Base-by-base conservation (phyloP, 2,329 filamentous ascomycete genomes). In the Tolypocladium amazonense region DNA sequence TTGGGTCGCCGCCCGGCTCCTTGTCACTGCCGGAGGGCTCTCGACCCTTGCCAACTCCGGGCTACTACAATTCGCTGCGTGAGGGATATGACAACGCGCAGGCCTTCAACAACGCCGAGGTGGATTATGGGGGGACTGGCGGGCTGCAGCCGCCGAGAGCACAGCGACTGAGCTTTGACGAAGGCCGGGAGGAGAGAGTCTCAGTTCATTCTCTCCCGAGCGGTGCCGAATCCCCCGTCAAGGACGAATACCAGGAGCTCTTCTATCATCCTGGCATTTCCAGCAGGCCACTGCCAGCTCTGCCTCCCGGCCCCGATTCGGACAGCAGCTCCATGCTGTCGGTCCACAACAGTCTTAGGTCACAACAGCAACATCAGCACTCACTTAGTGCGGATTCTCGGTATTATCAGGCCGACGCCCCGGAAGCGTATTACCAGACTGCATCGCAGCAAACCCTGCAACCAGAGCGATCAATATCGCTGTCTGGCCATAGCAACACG, bases 91-190 rank as follows among this genome's bases (percentile, higher is more conserved):
- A 69, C 59, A 68, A 68, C 54, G 67, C 71, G 1, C 70, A 77
- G 1, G 75, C 76, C 8, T 81, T 81, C 64, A 70, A 76, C 18
- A 81, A 86, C 59, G 90, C 88, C 7, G 83, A 89, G 58, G 88
- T 96, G 57, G 93, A 97, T 72, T 92, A 90, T 55, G 89, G 85
- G 56, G 92, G 90, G 9, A 97, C 92, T n/a, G 94, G 93, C 47
- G 94, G 94, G 1, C 75, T 97, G 35, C 86, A 92, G 62, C 84
- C 89, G 60, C 92, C 92, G 2, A 85, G 80, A 56, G 80, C 79
- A 8, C 83, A 92, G 64, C 84, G 91, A 62, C 79, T 92, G 67
- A 97, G 92, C 73, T 97, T 94, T 67, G 93, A 97, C 66, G 91
- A 96, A 70, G 93, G 90, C 15, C 58, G 59, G 2, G 94, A 97